Base-by-base conservation (phyloP, 345 rosid species). In the Eucalyptus erythrocorys region DNA sequence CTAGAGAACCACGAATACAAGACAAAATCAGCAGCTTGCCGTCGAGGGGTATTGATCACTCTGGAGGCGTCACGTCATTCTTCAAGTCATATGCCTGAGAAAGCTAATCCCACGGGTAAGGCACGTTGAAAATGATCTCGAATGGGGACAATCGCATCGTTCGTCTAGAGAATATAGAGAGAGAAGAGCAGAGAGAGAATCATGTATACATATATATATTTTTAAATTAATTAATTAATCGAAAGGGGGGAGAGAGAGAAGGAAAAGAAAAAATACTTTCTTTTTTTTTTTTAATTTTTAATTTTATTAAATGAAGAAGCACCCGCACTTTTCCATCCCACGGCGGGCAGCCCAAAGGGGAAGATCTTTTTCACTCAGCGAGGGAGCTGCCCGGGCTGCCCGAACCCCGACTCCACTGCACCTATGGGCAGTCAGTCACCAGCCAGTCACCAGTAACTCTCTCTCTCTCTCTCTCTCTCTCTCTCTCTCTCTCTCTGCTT, bases 371-470 rank as follows among this genome's bases (percentile, higher is more conserved):
- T 2, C 27, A 3, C 27, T 76, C 47, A 5, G 47, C 82, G 15
- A 40, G 87, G 47, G 27, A 5, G 30, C 43, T 42, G 30, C 32
- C 55, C 90, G 93, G 92, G 91, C 94, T 89, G 92, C 87, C 91
- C 90, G 81, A 50, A 55, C 71, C 88, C 88, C 42, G 45, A 6
- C 26, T 47, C 87, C 85, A 13, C 66, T 40, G 42, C 87, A 66
- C 51, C 51, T 85, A 85, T 85, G 90, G 90, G 90, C 90, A 89
- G 90, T 71, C 87, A 82, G 89, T 82, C 89, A 88, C 42, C 61
- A 66, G 61, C 86, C 89, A 88, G 89, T 79, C 89, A 85, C 42
- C 81, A 88, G 51, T 30, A 55, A 43, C 50, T 91, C 90, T 85
- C 91, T 92, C 90, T 89, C 45, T 87, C 89, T 57, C 88, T 71